phyloP scores from a whole-genome alignment of 148 eudicot genomes.

The Fagopyrum homotropicum region DNA sequence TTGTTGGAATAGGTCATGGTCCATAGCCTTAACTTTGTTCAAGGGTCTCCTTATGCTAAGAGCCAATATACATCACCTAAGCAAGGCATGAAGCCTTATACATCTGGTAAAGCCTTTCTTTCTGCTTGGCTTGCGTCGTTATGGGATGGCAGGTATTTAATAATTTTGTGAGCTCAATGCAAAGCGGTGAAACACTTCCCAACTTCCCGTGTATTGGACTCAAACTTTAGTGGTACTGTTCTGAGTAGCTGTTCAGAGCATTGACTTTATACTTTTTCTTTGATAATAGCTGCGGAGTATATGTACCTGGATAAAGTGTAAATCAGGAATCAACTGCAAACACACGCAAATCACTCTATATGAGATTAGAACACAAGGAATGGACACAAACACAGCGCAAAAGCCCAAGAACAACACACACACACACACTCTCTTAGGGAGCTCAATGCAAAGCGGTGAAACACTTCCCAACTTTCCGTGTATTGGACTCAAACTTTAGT shows the following conservation, averaged over 20 bases:
- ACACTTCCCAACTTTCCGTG: too few species aligned
- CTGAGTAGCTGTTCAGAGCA: background rate
- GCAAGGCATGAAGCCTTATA: slow-evolving; percentile 13
- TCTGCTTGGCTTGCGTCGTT: background rate
- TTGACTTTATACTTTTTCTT: background rate
- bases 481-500: too few species aligned
- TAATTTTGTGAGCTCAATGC: background rate
- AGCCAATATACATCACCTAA: background rate
- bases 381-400: too few species aligned
- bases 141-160: background rate
- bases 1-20: slow-evolving; percentile 35
- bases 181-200: background rate
- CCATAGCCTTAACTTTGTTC: slow-evolving; percentile 39
- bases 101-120: background rate
- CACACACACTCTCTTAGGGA: too few species aligned
- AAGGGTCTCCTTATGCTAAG: slow-evolving; percentile 17
- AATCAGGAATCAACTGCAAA: too few species aligned
- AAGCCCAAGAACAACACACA: too few species aligned
- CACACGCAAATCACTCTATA: too few species aligned
- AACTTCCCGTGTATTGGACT: background rate
- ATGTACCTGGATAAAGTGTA: background rate
- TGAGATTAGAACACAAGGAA: too few species aligned
- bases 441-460: too few species aligned
- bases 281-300: background rate
- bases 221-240: background rate